Evolutionary conservation across 176 grass and related monocot genomes (phyloP), one percentile per base, ranked within the genome.

Genomic region (Oropetium thomaeum): DNA sequence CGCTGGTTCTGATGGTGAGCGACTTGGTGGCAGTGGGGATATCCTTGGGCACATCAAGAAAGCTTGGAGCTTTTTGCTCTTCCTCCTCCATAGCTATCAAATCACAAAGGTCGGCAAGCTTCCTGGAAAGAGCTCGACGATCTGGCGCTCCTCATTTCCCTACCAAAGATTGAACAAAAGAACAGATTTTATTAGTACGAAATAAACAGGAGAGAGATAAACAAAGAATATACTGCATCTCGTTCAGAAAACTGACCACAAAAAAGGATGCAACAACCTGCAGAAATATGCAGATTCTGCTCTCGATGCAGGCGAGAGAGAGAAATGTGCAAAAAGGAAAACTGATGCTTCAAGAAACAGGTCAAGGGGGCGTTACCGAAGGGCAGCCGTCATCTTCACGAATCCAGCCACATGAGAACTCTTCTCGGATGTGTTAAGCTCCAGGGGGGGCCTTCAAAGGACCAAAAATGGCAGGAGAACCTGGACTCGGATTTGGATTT

Each of bases 31-130:
- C 67, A 42, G 86, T 80, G 86, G 89, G 85, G 6, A 87, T 88
- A 76, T 81, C 74, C 40, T 81, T 77, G 78, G 90, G 90, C 69
- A 67, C 87, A 29, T 88, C 79, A 66, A 68, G 87, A 82, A 82
- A 86, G 79, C 84, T 59, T 47, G 61, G 57, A 22, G 64, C 65
- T 30, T 81, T 52, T 25, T 69, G 69, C 22, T 73, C 61, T 80
- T 94, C 83, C 84, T 94, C 83, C 84, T 84, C 96, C 92, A 99
- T 99, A 70, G 85, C 81, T 76, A 65, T 12, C 42, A 26, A 84
- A 84, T 88, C 86, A 88, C 37, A 79, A 77, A 58, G 67, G 66
- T 78, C 14, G 5, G 26, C 34, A 53, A 66, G 37, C 67, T 55
- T 53, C 47, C 76, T 84, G 58, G 49, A 77, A 73, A 74, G 48